Conservation (phyloP, 2,329 filamentous ascomycete genomes). For the Tolypocladium capitatum region DNA sequence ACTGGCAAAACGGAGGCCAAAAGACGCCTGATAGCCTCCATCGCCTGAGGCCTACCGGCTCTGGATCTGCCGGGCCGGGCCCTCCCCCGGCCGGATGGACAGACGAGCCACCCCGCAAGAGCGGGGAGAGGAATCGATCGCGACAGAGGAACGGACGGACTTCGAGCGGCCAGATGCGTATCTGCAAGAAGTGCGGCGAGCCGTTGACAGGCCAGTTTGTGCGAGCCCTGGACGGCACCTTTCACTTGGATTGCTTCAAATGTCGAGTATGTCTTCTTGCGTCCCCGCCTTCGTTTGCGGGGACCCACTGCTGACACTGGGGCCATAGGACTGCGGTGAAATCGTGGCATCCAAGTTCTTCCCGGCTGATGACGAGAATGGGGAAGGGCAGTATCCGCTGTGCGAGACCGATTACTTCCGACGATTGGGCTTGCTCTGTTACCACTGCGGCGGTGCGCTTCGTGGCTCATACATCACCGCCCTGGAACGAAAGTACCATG, state of each 20-base stretch:
- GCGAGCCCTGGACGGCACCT: slow-evolving; percentile 82
- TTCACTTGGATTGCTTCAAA: slow-evolving; percentile 95
- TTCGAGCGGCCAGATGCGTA: slow-evolving; percentile 46
- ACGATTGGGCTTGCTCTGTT: slow-evolving; percentile 78
- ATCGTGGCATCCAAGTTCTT: slow-evolving; percentile 99
- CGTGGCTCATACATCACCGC: slow-evolving; percentile 97
- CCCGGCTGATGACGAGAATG: slow-evolving; percentile 82
- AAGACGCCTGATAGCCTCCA: slow-evolving; percentile 24
- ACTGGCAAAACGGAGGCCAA: slow-evolving; percentile 23
- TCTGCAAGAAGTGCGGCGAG: slow-evolving; percentile 80
- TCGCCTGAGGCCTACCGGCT: slow-evolving; percentile 19
- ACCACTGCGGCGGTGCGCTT: slow-evolving; percentile 81
- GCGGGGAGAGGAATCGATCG: slow-evolving; percentile 45
- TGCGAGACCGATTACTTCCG: slow-evolving; percentile 98
- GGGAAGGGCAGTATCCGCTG: slow-evolving; percentile 76
- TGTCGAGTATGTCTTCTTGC: slow-evolving; percentile 56
- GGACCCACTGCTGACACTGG: slow-evolving; percentile 4
- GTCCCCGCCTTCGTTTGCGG: slow-evolving; percentile 1
- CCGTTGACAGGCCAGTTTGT: slow-evolving; percentile 91
- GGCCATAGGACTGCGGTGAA: slow-evolving; percentile 73
- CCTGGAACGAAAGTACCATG: slow-evolving; percentile 94
- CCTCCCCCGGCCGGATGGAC: slow-evolving; percentile 16
- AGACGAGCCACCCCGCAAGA: slow-evolving; percentile 33
- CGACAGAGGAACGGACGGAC: slow-evolving; percentile 39
- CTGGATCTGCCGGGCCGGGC: slow-evolving; percentile 19